Base-by-base conservation (phyloP, 495 filamentous ascomycete genomes). In the Tuber indicum region DNA sequence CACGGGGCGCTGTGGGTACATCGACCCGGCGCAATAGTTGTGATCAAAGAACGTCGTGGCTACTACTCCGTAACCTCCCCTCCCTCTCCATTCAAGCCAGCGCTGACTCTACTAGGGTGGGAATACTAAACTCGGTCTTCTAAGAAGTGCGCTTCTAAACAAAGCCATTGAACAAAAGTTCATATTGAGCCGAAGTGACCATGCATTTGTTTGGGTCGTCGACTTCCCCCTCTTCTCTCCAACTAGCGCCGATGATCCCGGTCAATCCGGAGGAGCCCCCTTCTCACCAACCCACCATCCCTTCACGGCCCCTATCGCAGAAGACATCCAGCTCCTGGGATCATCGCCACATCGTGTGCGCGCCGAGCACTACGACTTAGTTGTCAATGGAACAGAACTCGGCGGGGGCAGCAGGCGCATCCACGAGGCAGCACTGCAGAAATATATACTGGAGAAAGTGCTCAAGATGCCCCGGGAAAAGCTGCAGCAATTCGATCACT, bases 361-460 rank as follows among this genome's bases (percentile, higher is more conserved):
- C 52, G 94, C 89, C 1, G 94, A 97, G 83, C 93, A 96, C 84
- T 99, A 97, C 84, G 96, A 99, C 82, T 88, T 99, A 23, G 96
- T 99, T 19, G 89, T 98, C 75, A 99, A 99, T 82, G 96, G 96
- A 23, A 90, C 97, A 21, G 96, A 99, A 84, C 88, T 99, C 43
- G 96, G 96, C 66, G 96, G 96, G 19, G 96, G 96, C 16, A 96
- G 93, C 84, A 89, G 92, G 17, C 93, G 96, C 87, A 98, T 98
- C 75, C 96, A 99, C 85, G 88, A 93, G 81, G 90, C 93, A 14
- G 88, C 88, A 47, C 87, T 97, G 80, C 96, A 99, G 83, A 91
- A 94, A 79, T 94, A 92, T 79, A 85, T 99, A 77, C 88, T 99
- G 85, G 88, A 90, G 44, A 89, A 96, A 72, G 89, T 98, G n/a